Evolutionary conservation across 1,139 yeast genomes (phyloP), one percentile per base, ranked within the genome.

Genomic region (Lodderomyces jiufengensis): DNA sequence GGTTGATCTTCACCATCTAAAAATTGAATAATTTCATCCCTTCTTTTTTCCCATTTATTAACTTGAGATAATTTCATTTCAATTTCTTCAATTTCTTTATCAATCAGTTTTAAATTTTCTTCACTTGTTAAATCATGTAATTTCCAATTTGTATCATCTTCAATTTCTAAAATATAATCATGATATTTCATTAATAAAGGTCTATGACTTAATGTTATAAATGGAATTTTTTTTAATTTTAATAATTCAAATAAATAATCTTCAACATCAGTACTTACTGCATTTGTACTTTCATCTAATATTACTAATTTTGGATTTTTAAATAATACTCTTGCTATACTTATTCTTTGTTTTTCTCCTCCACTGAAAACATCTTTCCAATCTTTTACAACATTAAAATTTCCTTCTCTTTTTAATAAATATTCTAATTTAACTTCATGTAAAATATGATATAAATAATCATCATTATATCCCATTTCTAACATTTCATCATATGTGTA

Each of bases 311-410:
- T 74, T 30, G 96, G 96, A 37, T 74, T 73, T 57, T 84, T 85
- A 63, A 84, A 87, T 48, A 90, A 67, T 5, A 90, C 76, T 49
- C 97, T 71, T 0, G 97, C 97, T 66, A 90, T 84, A 61, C 88
- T 81, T 55, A 88, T 75, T 52, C 96, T 77, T 65, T 90, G 97
- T 63, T 87, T 84, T 57, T 90, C 97, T 37, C 97, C 97, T 12
- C 97, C 97, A 59, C 95, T 83, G 48, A 90, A 74, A 12, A 90
- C 86, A 55, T 84, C 95, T 52, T 82, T 82, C 97, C 97, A 90
- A 48, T 82, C 88, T 46, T 83, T 82, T 38, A 62, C 63, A 25
- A 76, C 77, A 41, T 76, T 76, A 66, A 77, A 76, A 47, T 64
- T 69, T 6, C 84, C 84, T 52, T 78, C 83, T 44, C 84, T 69